Percentiles rank a stretch among this genome's conserved stretches.
phyloP scores from a whole-genome alignment of 371 early-diverging fungal genomes.

The Rhizopus arrhizus region DNA sequence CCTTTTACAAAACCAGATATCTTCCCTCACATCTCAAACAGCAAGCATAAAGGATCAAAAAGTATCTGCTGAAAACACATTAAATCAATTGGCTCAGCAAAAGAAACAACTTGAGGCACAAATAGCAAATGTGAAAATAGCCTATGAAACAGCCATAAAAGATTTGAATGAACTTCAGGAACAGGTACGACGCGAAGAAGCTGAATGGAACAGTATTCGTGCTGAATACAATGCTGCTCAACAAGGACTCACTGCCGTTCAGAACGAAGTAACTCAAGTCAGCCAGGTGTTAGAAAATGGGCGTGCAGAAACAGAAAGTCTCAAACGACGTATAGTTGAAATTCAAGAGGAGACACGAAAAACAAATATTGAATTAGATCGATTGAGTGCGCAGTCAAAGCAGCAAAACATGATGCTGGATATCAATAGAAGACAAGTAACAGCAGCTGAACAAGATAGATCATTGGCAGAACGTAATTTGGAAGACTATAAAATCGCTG shows the following conservation, averaged over 20 bases:
- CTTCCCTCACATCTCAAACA: conserved; percentile 26
- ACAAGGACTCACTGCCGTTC: conserved; percentile 24
- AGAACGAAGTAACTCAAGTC: conserved; percentile 34
- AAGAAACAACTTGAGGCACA: conserved; percentile 40
- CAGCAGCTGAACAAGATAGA: conserved; percentile 53
- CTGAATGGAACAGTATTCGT: conserved; percentile 35
- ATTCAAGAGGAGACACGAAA: conserved; percentile 45
- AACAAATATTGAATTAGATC: conserved; percentile 32
- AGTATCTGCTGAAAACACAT: conserved; percentile 25
- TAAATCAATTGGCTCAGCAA: conserved; percentile 38
- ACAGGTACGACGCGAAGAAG: conserved; percentile 34
- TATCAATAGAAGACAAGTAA: conserved; percentile 52
- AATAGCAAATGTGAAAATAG: conserved; percentile 29
- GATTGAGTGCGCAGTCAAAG: conserved; percentile 38
- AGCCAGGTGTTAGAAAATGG: conserved; percentile 39
- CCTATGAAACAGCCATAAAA: conserved; percentile 36
- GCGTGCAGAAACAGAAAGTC: conserved; percentile 41
- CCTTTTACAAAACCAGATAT: conserved; percentile 45
- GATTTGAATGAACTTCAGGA: conserved; percentile 44
- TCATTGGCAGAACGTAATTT: conserved; percentile 43
- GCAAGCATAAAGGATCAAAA: conserved; percentile 29
- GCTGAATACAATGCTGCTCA: conserved; percentile 40
- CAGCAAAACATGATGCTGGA: conserved; percentile 52
- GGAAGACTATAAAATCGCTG: conserved; percentile 41
- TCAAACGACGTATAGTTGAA: conserved; percentile 36